These are phyloP conservation scores for Linderniella brevidens DNA, from an alignment of 257 asterid genomes.

Conservation along the genomic window DNA sequence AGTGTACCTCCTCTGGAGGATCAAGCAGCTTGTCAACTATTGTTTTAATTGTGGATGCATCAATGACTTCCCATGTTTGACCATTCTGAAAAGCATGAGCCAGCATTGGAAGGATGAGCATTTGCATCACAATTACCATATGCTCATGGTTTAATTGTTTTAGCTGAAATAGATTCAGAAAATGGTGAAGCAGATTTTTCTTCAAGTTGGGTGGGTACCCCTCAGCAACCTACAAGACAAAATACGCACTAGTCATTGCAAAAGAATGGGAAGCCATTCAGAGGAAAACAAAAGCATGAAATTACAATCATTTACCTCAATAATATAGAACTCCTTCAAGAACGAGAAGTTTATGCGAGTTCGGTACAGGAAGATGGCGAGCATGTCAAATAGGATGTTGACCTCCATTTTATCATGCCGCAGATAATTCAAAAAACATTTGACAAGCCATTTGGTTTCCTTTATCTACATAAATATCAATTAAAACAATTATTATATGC, in stretches of 20 bases:
- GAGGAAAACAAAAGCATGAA: constrained; percentile 4
- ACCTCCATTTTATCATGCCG: constrained; percentile 84
- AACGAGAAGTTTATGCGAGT: constrained; percentile 94
- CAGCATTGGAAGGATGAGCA: constrained; percentile 96
- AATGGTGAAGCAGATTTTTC: constrained; percentile 78
- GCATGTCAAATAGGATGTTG: constrained; percentile 79
- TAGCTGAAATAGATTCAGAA: constrained; percentile 73
- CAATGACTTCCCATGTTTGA: constrained; percentile 98
- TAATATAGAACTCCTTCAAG: constrained; percentile 91
- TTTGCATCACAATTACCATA: constrained; percentile 95
- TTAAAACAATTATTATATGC: not conserved
- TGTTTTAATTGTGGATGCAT: constrained; percentile 73
- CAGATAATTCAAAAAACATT: constrained; percentile 86
- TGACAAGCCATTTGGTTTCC: constrained; percentile 99
- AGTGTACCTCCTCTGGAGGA: constrained; percentile 95
- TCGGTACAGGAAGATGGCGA: constrained; percentile 70
- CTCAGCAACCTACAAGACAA: constrained; percentile 65
- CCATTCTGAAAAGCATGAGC: constrained; percentile 93
- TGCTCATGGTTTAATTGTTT: constrained; percentile 88
- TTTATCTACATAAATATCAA: constrained; percentile 44
- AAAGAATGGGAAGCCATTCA: constrained; percentile 2
- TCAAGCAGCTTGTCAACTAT: constrained; percentile 94
- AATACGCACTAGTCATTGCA: constrained; percentile 7
- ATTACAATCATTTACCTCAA: constrained; percentile 44
- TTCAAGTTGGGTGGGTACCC: constrained; percentile 87